phyloP scores from a whole-genome alignment of 1,284 basidiomycete genomes.

The Marasmius fiardii region DNA sequence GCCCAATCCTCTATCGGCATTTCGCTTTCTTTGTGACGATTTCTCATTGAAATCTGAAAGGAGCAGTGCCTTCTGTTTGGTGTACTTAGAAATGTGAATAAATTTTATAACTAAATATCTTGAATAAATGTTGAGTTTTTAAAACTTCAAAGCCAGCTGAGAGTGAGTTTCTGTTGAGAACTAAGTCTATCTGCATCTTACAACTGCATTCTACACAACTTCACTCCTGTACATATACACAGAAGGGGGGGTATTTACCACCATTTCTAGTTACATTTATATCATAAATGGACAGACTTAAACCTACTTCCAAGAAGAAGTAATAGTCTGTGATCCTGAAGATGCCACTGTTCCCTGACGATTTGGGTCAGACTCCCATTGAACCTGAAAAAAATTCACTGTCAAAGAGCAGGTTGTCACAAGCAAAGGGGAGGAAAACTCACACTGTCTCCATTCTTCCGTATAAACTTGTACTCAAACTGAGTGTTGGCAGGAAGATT shows the following conservation, averaged over 20 bases:
- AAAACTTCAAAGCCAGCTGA: too few species aligned
- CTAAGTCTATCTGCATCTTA: too few species aligned
- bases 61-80: background rate
- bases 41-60: background rate
- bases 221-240: too few species aligned
- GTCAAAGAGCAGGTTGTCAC: background rate
- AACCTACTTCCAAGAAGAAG: constrained; percentile 30
- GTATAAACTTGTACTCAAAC: constrained; percentile 62
- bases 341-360: constrained; percentile 39
- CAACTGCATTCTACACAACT: too few species aligned
- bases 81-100: background rate
- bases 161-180: too few species aligned
- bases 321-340: constrained; percentile 38
- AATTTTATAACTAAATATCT: too few species aligned
- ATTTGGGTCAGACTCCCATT: constrained; percentile 60
- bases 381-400: constrained; percentile 31
- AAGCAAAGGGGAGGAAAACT: constrained; percentile 21
- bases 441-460: constrained; percentile 54
- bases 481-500: constrained; percentile 42
- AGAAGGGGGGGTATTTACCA: too few species aligned
- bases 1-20: constrained; percentile 29
- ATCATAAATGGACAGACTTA: too few species aligned
- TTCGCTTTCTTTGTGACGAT: constrained; percentile 1
- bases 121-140: too few species aligned
- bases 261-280: too few species aligned